Evolutionary conservation across 176 grass and related monocot genomes (phyloP).

Genomic region (Bolboschoenus planiculmis): DNA sequence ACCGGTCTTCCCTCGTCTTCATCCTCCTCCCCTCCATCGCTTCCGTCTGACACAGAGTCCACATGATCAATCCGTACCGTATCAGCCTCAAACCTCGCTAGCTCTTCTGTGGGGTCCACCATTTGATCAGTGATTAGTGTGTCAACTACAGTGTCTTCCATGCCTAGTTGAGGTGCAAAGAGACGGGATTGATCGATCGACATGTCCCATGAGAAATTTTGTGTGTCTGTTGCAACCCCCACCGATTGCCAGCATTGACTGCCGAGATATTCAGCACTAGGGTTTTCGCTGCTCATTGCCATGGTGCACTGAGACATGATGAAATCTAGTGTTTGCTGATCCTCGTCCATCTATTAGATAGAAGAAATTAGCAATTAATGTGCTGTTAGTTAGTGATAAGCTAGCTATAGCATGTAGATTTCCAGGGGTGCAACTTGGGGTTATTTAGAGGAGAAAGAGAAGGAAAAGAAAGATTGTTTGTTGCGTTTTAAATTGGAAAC

Average conservation of each 20-base stretch:
- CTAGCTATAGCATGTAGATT: neutral
- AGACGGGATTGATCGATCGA: conserved; percentile 30
- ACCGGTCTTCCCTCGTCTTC: conserved; percentile 39
- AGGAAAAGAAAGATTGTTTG: conserved; percentile 23
- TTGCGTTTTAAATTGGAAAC: conserved; percentile 30
- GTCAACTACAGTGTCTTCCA: neutral
- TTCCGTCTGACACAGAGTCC: conserved; percentile 73
- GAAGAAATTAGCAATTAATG: conserved; percentile 5
- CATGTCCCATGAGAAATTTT: conserved; percentile 46
- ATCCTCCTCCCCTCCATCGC: conserved; percentile 61
- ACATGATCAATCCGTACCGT: neutral
- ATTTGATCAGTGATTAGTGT: conserved; percentile 33
- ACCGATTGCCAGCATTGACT: conserved; percentile 24
- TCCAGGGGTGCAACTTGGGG: neutral
- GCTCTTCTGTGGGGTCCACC: conserved; percentile 20
- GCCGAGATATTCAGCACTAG: neutral
- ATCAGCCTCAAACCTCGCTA: neutral
- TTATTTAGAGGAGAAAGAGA: conserved; percentile 4
- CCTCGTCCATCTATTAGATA: conserved; percentile 54
- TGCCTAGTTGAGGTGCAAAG: conserved; percentile 27
- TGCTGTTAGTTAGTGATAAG: conserved; percentile 10
- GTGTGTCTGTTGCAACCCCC: neutral
- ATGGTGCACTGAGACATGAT: conserved; percentile 64
- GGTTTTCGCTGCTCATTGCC: conserved; percentile 3
- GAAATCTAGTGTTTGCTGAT: conserved; percentile 66